Conservation (phyloP, 257 asterid species). For the Gentiana straminea region DNA sequence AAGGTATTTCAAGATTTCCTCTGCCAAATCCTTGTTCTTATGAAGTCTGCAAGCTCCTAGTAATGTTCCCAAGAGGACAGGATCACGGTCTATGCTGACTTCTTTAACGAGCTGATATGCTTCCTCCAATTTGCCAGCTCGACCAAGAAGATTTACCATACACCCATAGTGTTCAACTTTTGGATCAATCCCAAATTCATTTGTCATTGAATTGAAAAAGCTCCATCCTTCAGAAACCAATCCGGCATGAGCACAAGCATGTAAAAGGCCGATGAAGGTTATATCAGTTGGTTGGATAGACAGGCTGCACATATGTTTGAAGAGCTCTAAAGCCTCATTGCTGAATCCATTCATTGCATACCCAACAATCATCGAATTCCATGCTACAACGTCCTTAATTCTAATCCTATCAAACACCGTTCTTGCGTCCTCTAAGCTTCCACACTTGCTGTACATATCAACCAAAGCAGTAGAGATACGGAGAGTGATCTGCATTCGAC, state of each 20-base stretch:
- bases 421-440: conserved; percentile 11
- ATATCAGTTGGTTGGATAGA: conserved; percentile 1
- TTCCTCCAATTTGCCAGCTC: conserved; percentile 9
- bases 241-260: conserved; percentile 9
- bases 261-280: conserved; percentile 7
- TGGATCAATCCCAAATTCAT: conserved; percentile 7
- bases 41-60: conserved; percentile 14
- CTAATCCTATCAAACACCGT: conserved; percentile 9
- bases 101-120: conserved; percentile 9
- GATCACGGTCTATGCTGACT: conserved; percentile 4
- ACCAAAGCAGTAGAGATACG: conserved; percentile 13
- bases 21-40: conserved; percentile 4
- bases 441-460: conserved; percentile 15
- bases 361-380: conserved; percentile 15
- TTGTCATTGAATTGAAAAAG: conserved; percentile 8
- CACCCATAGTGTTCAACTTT: conserved; percentile 8
- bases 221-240: conserved; percentile 8
- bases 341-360: conserved; percentile 12
- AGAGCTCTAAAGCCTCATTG: conserved; percentile 6
- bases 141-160: conserved; percentile 12
- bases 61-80: conserved; percentile 10
- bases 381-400: conserved; percentile 7
- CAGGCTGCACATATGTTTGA: conserved; percentile 3
- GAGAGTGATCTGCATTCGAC: conserved; percentile 1
- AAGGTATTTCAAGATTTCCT: conserved; percentile 4